These are phyloP conservation scores for Candida chilensis DNA, from an alignment of 805 yeast species.

Conservation along the genomic window DNA sequence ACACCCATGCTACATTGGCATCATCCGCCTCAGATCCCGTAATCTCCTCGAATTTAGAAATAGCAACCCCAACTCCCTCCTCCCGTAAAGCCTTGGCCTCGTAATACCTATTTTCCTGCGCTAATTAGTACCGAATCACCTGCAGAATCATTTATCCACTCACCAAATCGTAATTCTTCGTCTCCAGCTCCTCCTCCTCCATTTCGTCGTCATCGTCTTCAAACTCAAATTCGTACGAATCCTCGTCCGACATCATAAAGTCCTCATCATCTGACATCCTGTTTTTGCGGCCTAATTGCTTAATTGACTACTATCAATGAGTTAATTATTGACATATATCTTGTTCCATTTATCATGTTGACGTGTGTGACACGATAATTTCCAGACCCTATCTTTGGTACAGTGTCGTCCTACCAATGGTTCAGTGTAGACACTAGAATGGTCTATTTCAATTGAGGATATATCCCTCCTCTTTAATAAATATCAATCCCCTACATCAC, in stretches of 20 bases:
- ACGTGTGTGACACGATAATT: no score
- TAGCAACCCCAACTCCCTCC: slow-evolving; percentile 16
- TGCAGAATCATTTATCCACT: no score
- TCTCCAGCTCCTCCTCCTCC: slow-evolving; percentile 12
- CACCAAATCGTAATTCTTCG: slow-evolving; percentile 11
- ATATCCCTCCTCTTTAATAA: no score
- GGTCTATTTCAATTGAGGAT: no score
- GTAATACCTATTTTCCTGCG: slow-evolving; percentile 21
- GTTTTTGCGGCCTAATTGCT: no score
- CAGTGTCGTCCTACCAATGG: no score
- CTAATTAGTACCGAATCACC: slow-evolving; percentile 5
- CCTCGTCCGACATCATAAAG: slow-evolving; percentile 19
- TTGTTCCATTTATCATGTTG: no score
- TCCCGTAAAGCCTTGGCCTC: slow-evolving; percentile 27
- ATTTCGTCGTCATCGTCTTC: slow-evolving; percentile 19
- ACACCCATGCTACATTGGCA: slow-evolving; percentile 19
- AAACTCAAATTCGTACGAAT: slow-evolving; percentile 30
- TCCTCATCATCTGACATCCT: slow-evolving; percentile 26
- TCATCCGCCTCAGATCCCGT: slow-evolving; percentile 5
- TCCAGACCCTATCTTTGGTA: no score
- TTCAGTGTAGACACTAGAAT: no score
- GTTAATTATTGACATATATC: no score
- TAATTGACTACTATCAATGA: no score
- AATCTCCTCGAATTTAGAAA: slow-evolving; percentile 9
- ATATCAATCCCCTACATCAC: no score